Conservation (phyloP, 768 basidiomycete species). For the Termitomyces sp. region DNA sequence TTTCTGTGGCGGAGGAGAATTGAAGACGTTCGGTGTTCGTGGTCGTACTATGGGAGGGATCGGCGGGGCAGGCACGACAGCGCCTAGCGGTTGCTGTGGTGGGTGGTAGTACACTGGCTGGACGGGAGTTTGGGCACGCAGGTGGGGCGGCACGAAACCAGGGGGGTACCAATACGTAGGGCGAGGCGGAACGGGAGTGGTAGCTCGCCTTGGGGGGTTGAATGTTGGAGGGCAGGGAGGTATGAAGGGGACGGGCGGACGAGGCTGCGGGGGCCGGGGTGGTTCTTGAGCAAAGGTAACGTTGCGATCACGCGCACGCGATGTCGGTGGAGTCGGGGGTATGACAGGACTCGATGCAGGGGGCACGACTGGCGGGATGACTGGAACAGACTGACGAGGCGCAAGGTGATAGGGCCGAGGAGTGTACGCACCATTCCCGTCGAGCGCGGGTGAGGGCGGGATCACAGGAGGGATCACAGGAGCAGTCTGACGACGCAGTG, state of each 20-base stretch:
- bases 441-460: neutral
- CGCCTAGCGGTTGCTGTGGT: neutral
- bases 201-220: neutral
- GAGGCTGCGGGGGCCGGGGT: neutral
- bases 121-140: neutral
- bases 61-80: neutral
- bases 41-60: neutral
- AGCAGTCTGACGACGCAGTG: no score
- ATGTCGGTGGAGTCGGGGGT: neutral
- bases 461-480: neutral
- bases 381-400: neutral
- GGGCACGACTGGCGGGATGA: neutral
- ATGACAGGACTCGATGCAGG: neutral
- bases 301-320: neutral
- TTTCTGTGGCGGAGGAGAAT: neutral
- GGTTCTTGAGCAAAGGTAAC: neutral
- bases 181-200: neutral
- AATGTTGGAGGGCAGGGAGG: neutral
- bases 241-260: neutral
- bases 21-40: neutral
- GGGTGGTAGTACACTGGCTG: neutral
- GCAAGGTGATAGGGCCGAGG: no score
- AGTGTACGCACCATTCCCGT: neutral
- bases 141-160: neutral
- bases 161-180: constrained; percentile 1